These are phyloP conservation scores for Pistacia integerrima DNA, from an alignment of 345 rosid species.

Conservation along the genomic window DNA sequence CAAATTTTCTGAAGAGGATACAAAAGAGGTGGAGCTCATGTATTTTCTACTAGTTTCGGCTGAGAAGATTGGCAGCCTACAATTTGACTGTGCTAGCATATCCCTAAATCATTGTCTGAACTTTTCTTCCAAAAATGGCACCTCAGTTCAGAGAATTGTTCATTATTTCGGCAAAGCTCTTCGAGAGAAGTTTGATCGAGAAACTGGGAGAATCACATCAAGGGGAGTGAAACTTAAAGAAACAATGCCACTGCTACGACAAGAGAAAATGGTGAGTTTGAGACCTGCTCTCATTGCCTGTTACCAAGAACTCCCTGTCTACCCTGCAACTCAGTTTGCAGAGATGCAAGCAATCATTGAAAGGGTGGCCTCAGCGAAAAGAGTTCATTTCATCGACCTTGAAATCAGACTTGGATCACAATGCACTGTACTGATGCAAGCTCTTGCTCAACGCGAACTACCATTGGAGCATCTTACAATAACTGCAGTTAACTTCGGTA, in stretches of 20 bases:
- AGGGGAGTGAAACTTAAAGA: neutral
- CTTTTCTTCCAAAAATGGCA: conserved; percentile 37
- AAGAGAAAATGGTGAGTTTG: conserved; percentile 8
- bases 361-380: conserved; percentile 37
- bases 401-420: conserved; percentile 38
- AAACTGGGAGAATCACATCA: conserved; percentile 26
- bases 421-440: conserved; percentile 53
- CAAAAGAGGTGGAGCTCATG: conserved; percentile 39
- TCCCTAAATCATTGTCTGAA: conserved; percentile 36
- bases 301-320: conserved; percentile 34
- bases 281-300: conserved; percentile 24
- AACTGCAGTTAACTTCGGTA: conserved; percentile 37
- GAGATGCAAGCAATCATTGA: conserved; percentile 52
- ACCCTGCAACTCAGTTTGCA: conserved; percentile 34
- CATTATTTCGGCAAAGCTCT: conserved; percentile 47
- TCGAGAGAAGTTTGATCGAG: conserved; percentile 44
- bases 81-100: conserved; percentile 41
- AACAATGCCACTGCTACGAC: too few relatives aligned
- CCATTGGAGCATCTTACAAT: conserved; percentile 46
- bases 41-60: conserved; percentile 44
- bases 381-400: conserved; percentile 45
- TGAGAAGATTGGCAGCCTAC: conserved; percentile 38
- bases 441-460: conserved; percentile 34
- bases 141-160: conserved; percentile 43
- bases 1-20: conserved; percentile 32